A percentile compares a stretch with the other conserved stretches of the same genome.
These are phyloP conservation scores for Emergomyces orientalis DNA, from an alignment of 2,329 filamentous ascomycete genomes.

Conservation along the genomic window DNA sequence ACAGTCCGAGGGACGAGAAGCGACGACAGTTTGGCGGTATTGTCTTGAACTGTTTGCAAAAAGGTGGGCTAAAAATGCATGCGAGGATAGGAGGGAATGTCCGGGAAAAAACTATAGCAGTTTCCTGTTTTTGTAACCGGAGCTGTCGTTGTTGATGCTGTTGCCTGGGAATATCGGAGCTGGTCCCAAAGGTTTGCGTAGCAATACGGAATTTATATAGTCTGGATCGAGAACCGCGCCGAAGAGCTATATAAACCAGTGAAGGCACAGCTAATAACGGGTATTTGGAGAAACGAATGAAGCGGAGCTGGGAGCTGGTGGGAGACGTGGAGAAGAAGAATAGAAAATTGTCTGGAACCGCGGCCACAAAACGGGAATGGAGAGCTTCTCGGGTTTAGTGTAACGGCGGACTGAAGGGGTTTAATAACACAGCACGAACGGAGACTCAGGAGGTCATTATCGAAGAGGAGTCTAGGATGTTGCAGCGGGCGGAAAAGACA, in stretches of 20 bases:
- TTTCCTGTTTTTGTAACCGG: background rate
- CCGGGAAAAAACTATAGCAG: background rate
- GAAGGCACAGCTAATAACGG: background rate
- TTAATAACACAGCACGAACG: background rate
- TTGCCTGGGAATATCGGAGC: background rate
- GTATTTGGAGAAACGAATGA: background rate
- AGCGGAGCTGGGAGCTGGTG: background rate
- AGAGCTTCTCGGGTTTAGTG: background rate
- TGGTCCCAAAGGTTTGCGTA: background rate
- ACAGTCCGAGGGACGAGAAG: constrained; percentile 81
- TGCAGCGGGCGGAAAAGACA: background rate
- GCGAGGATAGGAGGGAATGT: background rate
- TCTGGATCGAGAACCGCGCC: background rate
- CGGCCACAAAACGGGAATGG: background rate
- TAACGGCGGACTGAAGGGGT: background rate
- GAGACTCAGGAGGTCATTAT: background rate
- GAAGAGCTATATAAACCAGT: background rate
- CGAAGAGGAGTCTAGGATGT: background rate
- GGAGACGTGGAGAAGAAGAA: background rate
- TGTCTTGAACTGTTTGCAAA: constrained; percentile 28
- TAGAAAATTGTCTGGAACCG: background rate
- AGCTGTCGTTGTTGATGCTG: background rate
- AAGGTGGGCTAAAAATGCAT: background rate
- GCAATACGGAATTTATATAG: background rate
- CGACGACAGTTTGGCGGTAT: constrained; percentile 95